Conservation (phyloP, 495 filamentous ascomycete genomes). For the Lepidopterella palustris region DNA sequence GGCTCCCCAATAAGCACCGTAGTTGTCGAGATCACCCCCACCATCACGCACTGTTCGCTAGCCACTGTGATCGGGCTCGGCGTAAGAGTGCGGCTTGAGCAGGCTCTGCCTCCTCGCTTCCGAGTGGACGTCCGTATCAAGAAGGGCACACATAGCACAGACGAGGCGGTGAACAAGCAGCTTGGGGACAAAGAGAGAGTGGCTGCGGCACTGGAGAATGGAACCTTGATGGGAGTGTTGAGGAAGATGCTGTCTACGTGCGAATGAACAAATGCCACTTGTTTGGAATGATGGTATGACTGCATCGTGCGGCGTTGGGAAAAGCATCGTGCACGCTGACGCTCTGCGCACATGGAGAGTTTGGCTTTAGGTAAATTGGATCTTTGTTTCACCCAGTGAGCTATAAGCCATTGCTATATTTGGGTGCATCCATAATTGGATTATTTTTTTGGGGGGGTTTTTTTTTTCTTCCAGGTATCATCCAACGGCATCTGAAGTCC, state of each 20-base stretch:
- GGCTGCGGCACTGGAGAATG: constrained; percentile 90
- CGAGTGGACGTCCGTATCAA: constrained; percentile 90
- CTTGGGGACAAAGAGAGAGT: constrained; percentile 94
- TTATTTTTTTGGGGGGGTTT: not conserved
- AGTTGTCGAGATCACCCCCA: constrained; percentile 80
- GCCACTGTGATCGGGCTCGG: constrained; percentile 95
- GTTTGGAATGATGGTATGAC: not conserved
- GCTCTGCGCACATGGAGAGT: not conserved
- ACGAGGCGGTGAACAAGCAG: constrained; percentile 92
- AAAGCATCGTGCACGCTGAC: not conserved
- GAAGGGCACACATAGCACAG: constrained; percentile 90
- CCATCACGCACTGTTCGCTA: constrained; percentile 91
- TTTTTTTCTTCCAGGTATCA: not conserved
- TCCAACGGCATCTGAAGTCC: not conserved
- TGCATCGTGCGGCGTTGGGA: constrained; percentile 4
- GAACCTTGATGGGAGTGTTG: constrained; percentile 76
- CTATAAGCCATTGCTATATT: too few relatives aligned
- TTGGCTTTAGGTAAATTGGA: too few relatives aligned
- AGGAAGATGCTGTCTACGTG: constrained; percentile 91
- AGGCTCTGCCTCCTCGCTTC: constrained; percentile 86
- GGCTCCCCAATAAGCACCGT: constrained; percentile 48
- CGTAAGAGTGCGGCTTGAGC: constrained; percentile 82
- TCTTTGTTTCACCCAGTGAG: too few relatives aligned
- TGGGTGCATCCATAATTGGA: too few relatives aligned
- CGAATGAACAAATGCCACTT: constrained; percentile 28